phyloP scores from a whole-genome alignment of 2,329 filamentous ascomycete genomes.

The Neurospora sp. region DNA sequence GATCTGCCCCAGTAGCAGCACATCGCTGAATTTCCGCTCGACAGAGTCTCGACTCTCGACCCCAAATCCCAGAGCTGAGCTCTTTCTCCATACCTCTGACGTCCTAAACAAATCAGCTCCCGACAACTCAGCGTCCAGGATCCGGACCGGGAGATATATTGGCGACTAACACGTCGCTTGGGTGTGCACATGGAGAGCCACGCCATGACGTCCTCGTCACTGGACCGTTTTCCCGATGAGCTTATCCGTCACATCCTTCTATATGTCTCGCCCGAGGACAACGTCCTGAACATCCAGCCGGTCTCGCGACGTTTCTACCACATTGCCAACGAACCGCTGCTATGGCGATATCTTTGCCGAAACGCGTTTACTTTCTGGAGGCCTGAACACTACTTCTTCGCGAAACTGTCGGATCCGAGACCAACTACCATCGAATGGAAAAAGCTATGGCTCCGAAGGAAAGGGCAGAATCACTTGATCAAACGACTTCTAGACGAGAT shows the following conservation, averaged over 20 bases:
- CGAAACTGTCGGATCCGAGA: slow-evolving; percentile 40
- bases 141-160: neutral
- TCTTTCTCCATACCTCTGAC: neutral
- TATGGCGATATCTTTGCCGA: slow-evolving; percentile 73
- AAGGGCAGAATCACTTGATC: slow-evolving; percentile 40
- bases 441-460: slow-evolving; percentile 49
- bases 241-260: slow-evolving; percentile 70
- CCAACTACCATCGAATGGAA: slow-evolving; percentile 65
- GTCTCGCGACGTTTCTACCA: slow-evolving; percentile 55
- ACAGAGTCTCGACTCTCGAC: neutral
- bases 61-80: neutral
- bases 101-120: neutral
- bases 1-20: neutral
- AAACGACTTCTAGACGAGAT: slow-evolving; percentile 55
- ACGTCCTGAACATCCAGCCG: slow-evolving; percentile 35
- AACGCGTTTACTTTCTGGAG: slow-evolving; percentile 68
- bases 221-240: slow-evolving; percentile 47
- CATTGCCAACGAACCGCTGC: slow-evolving; percentile 59
- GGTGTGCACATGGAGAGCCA: neutral
- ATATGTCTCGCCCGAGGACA: slow-evolving; percentile 48
- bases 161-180: neutral
- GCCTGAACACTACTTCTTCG: slow-evolving; percentile 46
- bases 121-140: neutral
- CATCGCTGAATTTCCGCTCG: neutral
- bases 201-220: slow-evolving; percentile 13